phyloP scores from a whole-genome alignment of 441 rosid genomes.

The Eruca vesicaria region DNA sequence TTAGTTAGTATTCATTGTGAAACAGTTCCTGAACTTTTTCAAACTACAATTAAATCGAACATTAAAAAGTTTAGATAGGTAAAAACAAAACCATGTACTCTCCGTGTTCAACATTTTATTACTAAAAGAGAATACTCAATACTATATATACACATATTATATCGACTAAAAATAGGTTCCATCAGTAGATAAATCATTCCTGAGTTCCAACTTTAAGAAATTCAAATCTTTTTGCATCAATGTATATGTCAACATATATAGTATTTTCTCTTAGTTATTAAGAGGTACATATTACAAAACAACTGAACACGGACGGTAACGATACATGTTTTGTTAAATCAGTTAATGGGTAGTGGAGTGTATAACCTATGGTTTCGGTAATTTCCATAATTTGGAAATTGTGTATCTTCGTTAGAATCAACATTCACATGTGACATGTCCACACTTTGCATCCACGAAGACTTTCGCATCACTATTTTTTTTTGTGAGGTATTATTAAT shows the following conservation, averaged over 20 bases:
- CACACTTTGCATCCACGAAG: neutral
- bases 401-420: constrained; percentile 9
- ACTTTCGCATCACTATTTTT: too few relatives aligned
- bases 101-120: neutral
- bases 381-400: constrained; percentile 4
- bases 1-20: neutral
- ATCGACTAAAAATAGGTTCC: too few relatives aligned
- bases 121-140: neutral
- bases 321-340: neutral
- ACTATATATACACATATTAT: too few relatives aligned
- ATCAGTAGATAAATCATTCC: too few relatives aligned
- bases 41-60: neutral
- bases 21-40: neutral
- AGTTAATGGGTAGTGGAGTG: neutral
- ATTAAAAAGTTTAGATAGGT: neutral
- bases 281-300: neutral
- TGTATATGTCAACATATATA: neutral
- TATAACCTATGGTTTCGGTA: constrained; percentile 12
- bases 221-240: too few relatives aligned
- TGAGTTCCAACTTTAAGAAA: too few relatives aligned
- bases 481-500: neutral
- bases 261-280: neutral
- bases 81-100: neutral
- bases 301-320: neutral
- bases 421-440: neutral